A percentile compares a stretch with the other conserved stretches of the same genome.
These are phyloP conservation scores for Pichia exigua DNA, from an alignment of 805 yeast species.

Conservation along the genomic window DNA sequence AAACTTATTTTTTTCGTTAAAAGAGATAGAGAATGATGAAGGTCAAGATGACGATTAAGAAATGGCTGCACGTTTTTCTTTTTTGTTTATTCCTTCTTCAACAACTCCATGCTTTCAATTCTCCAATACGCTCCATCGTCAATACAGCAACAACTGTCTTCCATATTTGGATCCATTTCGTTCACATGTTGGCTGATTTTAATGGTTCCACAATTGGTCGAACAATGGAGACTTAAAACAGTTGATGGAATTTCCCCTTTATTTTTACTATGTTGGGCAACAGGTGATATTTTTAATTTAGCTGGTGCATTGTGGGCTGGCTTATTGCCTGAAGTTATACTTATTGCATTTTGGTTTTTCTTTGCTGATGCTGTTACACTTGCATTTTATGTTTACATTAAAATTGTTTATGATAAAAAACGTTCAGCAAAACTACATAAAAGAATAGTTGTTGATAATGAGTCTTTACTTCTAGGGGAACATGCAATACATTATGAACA, in stretches of 20 bases:
- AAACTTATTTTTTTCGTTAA: not conserved
- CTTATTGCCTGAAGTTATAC: constrained; percentile 58
- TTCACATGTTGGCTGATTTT: constrained; percentile 77
- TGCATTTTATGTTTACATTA: constrained; percentile 58
- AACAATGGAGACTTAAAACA: constrained; percentile 68
- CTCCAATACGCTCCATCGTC: constrained; percentile 17
- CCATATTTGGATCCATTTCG: constrained; percentile 61
- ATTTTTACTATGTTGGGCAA: constrained; percentile 60
- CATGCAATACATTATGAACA: constrained; percentile 8
- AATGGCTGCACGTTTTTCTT: too few relatives aligned
- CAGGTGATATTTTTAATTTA: constrained; percentile 65
- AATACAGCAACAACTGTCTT: constrained; percentile 42
- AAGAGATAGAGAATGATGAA: not conserved
- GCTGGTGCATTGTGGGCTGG: constrained; percentile 65
- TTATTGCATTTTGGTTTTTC: constrained; percentile 71
- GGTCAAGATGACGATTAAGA: too few relatives aligned
- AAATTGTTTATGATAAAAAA: constrained; percentile 34
- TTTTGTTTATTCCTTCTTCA: not conserved
- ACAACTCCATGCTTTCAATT: not conserved
- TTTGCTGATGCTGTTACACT: constrained; percentile 58
- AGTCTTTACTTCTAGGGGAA: constrained; percentile 28
- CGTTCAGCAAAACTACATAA: not conserved
- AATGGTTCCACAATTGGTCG: constrained; percentile 68
- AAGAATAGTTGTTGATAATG: constrained; percentile 20
- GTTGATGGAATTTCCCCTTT: constrained; percentile 72